These are phyloP conservation scores for Globisporangium rhizosaccharum DNA, from an alignment of 352 stramenopile species.

Conservation along the genomic window DNA sequence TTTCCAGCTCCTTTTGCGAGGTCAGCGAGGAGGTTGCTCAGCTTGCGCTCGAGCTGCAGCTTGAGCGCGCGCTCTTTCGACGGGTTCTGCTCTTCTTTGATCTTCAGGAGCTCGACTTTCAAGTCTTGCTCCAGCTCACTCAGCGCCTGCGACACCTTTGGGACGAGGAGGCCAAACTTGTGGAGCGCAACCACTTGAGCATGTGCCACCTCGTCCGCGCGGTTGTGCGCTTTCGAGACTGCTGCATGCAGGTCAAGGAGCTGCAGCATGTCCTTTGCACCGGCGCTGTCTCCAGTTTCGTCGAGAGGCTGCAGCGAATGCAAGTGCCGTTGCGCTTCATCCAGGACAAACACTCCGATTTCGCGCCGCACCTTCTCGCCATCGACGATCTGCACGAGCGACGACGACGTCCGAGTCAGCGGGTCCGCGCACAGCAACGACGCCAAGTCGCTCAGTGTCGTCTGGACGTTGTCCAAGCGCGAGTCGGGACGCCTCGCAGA, in stretches of 20 bases:
- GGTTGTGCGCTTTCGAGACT: conserved; percentile 42
- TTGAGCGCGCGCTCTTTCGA: conserved; percentile 38
- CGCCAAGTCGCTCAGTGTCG: conserved; percentile 30
- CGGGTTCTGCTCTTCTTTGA: conserved; percentile 55
- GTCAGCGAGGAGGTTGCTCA: conserved; percentile 18
- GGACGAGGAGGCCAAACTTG: conserved; percentile 37
- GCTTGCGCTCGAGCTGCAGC: conserved; percentile 34
- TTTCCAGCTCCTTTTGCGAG: conserved; percentile 15
- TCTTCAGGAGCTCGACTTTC: conserved; percentile 24
- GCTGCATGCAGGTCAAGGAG: conserved; percentile 36
- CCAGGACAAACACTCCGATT: conserved; percentile 41
- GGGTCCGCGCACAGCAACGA: conserved; percentile 37
- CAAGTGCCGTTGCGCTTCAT: conserved; percentile 34
- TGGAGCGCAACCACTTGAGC: conserved; percentile 23
- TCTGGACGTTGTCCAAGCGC: conserved; percentile 22
- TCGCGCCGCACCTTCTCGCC: conserved; percentile 49
- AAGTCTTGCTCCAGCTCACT: conserved; percentile 44
- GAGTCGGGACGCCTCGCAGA: conserved; percentile 16
- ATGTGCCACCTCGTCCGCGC: conserved; percentile 38
- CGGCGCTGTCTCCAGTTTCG: neutral
- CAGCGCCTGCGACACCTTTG: conserved; percentile 29
- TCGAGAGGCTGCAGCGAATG: neutral
- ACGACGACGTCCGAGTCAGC: conserved; percentile 40
- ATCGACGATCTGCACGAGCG: conserved; percentile 38
- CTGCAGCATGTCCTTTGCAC: conserved; percentile 12